Percentiles rank a stretch among this genome's conserved stretches.
These are phyloP conservation scores for Lasiodiplodia sp. DNA, from an alignment of 2,329 filamentous ascomycete genomes.

Conservation along the genomic window DNA sequence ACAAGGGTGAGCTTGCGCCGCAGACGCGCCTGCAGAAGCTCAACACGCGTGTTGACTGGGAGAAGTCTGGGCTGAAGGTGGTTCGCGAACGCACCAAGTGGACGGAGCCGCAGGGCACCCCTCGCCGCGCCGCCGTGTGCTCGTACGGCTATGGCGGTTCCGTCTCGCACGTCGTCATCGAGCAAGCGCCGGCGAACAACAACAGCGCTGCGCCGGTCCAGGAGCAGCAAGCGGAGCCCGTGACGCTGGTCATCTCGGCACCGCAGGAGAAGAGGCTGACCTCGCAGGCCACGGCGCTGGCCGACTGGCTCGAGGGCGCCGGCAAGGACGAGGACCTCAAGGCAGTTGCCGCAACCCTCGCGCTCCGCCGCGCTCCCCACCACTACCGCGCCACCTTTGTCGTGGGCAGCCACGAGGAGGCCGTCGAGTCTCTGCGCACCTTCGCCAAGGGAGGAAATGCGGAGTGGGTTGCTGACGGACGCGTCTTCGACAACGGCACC, in stretches of 20 bases:
- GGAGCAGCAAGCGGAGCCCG: too few relatives aligned
- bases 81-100: slow-evolving; percentile 37
- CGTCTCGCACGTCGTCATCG: slow-evolving; percentile 53
- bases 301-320: slow-evolving; percentile 36
- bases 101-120: slow-evolving; percentile 29
- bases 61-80: slow-evolving; percentile 36
- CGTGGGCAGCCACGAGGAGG: slow-evolving; percentile 35
- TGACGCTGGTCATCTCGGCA: slow-evolving; percentile 39
- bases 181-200: slow-evolving; percentile 43
- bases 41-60: slow-evolving; percentile 45
- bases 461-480: slow-evolving; percentile 27
- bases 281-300: slow-evolving; percentile 35
- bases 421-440: slow-evolving; percentile 34
- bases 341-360: slow-evolving; percentile 39
- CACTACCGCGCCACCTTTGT: slow-evolving; percentile 42
- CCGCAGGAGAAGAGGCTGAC: slow-evolving; percentile 44
- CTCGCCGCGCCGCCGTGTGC: slow-evolving; percentile 53
- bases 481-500: slow-evolving; percentile 31
- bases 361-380: slow-evolving; percentile 44
- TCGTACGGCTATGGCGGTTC: slow-evolving; percentile 56
- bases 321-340: slow-evolving; percentile 33
- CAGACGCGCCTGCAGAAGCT: slow-evolving; percentile 46
- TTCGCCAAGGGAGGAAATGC: slow-evolving; percentile 32
- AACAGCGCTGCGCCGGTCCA: slow-evolving; percentile 38
- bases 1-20: slow-evolving; percentile 42